Evolutionary conservation across 441 rosid genomes (phyloP), one percentile per base, ranked within the genome.

Genomic region (Rhodomyrtus psidioides): DNA sequence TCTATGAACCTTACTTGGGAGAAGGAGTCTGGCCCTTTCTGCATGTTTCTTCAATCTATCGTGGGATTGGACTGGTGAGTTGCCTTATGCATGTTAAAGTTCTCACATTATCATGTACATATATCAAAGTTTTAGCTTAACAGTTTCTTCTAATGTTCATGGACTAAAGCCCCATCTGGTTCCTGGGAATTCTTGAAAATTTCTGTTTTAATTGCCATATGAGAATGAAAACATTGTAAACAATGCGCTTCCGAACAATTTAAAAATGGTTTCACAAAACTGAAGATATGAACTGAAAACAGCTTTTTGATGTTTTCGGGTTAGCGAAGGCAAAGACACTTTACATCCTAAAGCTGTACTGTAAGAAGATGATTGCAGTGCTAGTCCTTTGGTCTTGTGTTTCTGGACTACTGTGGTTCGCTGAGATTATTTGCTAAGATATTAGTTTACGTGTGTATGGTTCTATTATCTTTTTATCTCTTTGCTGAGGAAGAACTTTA

Each of bases 1-100:
- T 97, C 76, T 97, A 97, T 92, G 99, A 97, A 89, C 98, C 99
- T 84, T 97, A 92, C 90, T 90, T 89, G 85, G 99, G 99, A 62
- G 97, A 96, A 94, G 99, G 98, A 89, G 91, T 95, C 87, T 96
- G 99, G 99, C 90, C 97, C 83, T 97, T 97, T 92, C 93, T 96
- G 91, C 99, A 97, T 89, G 88, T 12, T 30, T 84, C 87, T 88
- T 94, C 99, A 27, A 95, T 97, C 83, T 96, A 97, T 92, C 97
- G 94, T 70, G 99, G 99, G 81, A 89, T 97, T 44, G 97, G 97
- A 81, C 86, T 97, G 97, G 99, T 97, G 90, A 92, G 99, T 87
- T 83, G 81, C 51, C 56, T 27, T 86, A 76, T 23, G 46, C 84
- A 54, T 49, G 55, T 83, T 16, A 55, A 55, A 85, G 53, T 58